phyloP scores from a whole-genome alignment of 495 filamentous ascomycete genomes.

The Penicillium paradoxum region DNA sequence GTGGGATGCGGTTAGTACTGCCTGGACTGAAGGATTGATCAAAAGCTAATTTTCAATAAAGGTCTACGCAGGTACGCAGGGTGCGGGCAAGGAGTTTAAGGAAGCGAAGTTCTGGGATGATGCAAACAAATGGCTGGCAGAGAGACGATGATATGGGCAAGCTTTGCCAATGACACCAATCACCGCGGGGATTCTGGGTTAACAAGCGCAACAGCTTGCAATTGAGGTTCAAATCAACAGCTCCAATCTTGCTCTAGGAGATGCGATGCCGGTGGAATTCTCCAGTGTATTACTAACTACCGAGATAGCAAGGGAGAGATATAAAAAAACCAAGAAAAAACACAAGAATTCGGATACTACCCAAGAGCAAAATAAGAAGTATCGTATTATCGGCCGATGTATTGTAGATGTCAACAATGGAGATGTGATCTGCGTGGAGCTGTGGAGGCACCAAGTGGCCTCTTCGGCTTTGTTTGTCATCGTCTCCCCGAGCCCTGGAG shows the following conservation, averaged over 20 bases:
- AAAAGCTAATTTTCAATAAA: slow-evolving; percentile 23
- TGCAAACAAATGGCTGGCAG: slow-evolving; percentile 59
- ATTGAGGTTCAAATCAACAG: background rate
- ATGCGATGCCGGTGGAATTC: slow-evolving; percentile 8
- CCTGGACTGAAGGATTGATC: background rate
- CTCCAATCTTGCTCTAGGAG: background rate
- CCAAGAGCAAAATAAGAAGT: background rate
- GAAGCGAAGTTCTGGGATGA: slow-evolving; percentile 60
- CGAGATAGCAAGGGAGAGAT: slow-evolving; percentile 4
- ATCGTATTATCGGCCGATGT: background rate
- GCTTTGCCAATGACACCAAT: slow-evolving; percentile 12
- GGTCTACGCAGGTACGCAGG: slow-evolving; percentile 63
- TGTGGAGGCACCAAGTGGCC: slow-evolving; percentile 21
- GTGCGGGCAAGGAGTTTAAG: slow-evolving; percentile 56
- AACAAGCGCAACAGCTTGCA: slow-evolving; percentile 9
- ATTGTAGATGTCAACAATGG: background rate
- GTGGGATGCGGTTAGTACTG: slow-evolving; percentile 66
- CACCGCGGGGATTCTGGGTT: slow-evolving; percentile 12
- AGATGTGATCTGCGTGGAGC: slow-evolving; percentile 5
- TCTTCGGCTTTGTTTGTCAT: slow-evolving; percentile 21
- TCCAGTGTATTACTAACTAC: slow-evolving; percentile 29
- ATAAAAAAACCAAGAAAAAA: slow-evolving; percentile 4
- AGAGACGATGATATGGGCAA: slow-evolving; percentile 37
- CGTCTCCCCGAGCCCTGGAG: slow-evolving; percentile 1
- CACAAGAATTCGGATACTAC: background rate